These are phyloP conservation scores for Neurospora cerealis DNA, from an alignment of 495 filamentous ascomycete genomes.

Conservation along the genomic window DNA sequence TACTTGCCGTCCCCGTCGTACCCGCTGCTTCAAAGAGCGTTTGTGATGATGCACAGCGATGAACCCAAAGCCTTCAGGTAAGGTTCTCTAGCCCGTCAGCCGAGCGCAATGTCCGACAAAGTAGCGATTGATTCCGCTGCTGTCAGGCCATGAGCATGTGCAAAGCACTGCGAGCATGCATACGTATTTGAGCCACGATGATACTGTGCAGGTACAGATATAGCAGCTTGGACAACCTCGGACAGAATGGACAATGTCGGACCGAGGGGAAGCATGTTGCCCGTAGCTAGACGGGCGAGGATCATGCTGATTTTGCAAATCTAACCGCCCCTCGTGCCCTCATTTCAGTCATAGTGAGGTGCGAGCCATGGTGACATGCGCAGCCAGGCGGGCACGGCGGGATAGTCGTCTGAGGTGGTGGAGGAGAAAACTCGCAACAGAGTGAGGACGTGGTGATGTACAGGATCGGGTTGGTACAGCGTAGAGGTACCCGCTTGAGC, in stretches of 20 bases:
- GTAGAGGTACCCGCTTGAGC: background rate
- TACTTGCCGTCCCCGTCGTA: background rate
- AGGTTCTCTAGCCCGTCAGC: background rate
- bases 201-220: background rate
- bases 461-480: background rate
- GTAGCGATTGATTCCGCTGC: background rate
- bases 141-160: background rate
- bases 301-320: background rate
- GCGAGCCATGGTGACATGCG: background rate
- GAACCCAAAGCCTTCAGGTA: background rate
- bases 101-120: background rate
- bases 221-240: background rate
- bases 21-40: background rate
- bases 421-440: background rate
- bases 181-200: background rate
- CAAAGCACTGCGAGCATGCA: background rate
- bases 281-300: background rate
- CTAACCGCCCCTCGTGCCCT: background rate
- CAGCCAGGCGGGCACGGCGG: background rate
- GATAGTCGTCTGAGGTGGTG: background rate
- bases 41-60: background rate
- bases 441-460: background rate
- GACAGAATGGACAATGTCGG: background rate
- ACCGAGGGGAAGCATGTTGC: background rate
- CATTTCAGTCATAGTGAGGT: background rate